These are phyloP conservation scores for Eutrema yunnanense DNA, from an alignment of 345 rosid genomes.

Conservation along the genomic window DNA sequence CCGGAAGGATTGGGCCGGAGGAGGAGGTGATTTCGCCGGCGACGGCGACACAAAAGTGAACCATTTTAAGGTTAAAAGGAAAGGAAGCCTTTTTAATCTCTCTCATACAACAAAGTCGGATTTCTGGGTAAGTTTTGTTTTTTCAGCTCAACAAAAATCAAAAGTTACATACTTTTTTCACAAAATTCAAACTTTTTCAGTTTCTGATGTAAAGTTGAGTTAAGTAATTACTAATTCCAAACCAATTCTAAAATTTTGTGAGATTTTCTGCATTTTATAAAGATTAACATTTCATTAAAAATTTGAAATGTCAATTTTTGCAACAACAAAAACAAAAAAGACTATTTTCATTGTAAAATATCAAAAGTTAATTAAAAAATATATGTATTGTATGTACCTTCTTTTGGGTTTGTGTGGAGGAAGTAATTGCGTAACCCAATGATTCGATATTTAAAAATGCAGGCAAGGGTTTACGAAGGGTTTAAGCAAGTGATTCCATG, in stretches of 20 bases:
- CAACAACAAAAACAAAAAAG: not conserved
- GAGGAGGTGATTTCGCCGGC: not conserved
- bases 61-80: constrained; percentile 40
- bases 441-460: constrained; percentile 23
- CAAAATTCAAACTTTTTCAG: not conserved
- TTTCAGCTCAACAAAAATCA: not conserved
- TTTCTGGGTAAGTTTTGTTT: constrained; percentile 41
- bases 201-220: not conserved
- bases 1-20: constrained; percentile 8
- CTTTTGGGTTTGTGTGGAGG: not conserved
- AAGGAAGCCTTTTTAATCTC: constrained; percentile 35
- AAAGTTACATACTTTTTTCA: not conserved
- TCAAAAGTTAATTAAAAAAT: not conserved
- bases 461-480: constrained; percentile 54
- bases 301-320: not conserved
- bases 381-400: not conserved
- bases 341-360: not conserved
- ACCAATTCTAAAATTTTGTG: not conserved
- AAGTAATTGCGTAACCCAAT: constrained; percentile 14
- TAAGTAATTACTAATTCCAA: not conserved
- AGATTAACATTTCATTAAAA: not conserved
- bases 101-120: constrained; percentile 41
- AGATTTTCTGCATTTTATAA: not conserved
- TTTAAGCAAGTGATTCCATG: constrained; percentile 62
- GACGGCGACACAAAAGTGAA: constrained; percentile 36